Percentiles rank a stretch among this genome's conserved stretches.
phyloP scores from a whole-genome alignment of 2,329 filamentous ascomycete genomes.

The Drechslerella stenobrocha region DNA sequence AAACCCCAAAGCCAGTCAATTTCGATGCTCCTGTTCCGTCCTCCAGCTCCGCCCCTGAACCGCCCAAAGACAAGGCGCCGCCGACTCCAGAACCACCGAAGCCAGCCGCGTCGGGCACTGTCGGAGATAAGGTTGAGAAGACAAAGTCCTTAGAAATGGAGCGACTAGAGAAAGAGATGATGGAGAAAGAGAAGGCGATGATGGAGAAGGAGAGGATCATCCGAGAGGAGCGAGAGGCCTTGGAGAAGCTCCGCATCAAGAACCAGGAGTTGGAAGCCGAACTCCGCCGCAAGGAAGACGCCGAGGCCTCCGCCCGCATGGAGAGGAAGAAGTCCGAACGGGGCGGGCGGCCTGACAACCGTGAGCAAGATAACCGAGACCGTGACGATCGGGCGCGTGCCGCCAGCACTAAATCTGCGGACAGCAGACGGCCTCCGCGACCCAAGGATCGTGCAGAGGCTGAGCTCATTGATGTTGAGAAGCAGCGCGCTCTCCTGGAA shows the following conservation, averaged over 20 bases:
- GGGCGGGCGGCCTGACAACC: constrained; percentile 31
- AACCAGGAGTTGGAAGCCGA: constrained; percentile 33
- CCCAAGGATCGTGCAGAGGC: constrained; percentile 45
- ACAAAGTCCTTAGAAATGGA: constrained; percentile 23
- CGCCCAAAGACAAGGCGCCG: constrained; percentile 8
- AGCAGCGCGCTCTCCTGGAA: constrained; percentile 44
- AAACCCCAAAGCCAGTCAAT: constrained; percentile 20
- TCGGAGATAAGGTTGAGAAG: constrained; percentile 32
- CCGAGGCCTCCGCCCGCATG: constrained; percentile 38
- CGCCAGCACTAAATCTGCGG: constrained; percentile 40
- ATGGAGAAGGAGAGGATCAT: constrained; percentile 18
- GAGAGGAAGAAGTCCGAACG: constrained; percentile 43
- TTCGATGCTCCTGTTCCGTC: constrained; percentile 1
- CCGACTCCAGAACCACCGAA: constrained; percentile 32
- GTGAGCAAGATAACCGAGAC: constrained; percentile 18
- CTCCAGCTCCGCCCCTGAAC: constrained; percentile 11
- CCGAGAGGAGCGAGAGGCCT: constrained; percentile 25
- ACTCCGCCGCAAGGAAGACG: constrained; percentile 22
- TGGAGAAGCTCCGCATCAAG: constrained; percentile 36
- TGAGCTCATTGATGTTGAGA: constrained; percentile 42
- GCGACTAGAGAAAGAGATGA: constrained; percentile 32
- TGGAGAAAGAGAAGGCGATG: constrained; percentile 25
- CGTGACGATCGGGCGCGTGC: constrained; percentile 35
- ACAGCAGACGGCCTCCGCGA: constrained; percentile 33
- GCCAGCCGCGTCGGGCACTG: constrained; percentile 14